Evolutionary conservation across 164 flowering plant species (phyloP), one percentile per base, ranked within the genome.

Genomic region (Cinnamomum micranthum): DNA sequence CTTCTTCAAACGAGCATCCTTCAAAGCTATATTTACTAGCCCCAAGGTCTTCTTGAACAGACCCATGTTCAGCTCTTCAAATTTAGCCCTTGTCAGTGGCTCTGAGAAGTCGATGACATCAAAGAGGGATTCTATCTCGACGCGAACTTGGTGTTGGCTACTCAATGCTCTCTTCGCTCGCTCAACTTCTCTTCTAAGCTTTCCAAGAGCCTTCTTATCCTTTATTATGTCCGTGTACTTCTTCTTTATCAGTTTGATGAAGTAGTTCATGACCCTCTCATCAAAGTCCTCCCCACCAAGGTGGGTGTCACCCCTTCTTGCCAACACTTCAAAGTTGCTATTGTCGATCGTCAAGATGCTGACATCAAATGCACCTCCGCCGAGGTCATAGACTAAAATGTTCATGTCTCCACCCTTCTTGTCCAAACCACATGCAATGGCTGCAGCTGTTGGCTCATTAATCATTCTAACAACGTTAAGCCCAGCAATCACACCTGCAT

Each of bases 401-500:
- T 93, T 93, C 89, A 91, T 91, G 87, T 91, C 98, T 9, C 92
- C 92, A 72, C 89, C 91, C 75, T 87, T 93, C 86, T 93, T 90
- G 87, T 93, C 91, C 86, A 93, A 77, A 68, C 98, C 98, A 73
- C 91, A 93, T 13, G 97, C 98, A 72, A 93, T 93, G 35, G 98
- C 97, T 22, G 98, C 97, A 1, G 98, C 98, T 4, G 98, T 93
- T 55, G 98, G 97, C 73, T 93, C 98, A 80, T 93, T 93, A 75
- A 93, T 93, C 24, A 93, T 89, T 73, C 98, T 85, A 0, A 93
- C 96, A 83, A 28, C 31, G 2, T 93, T 93, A 11, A 93, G 79
- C 4, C 98, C 98, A 80, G 98, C 96, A 74, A 92, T 91, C 3
- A 90, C 76, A 79, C 97, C 95, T 68, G 95, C 97, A 81, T 93